These are phyloP conservation scores for Gliomastix tumulicola DNA, from an alignment of 2,329 filamentous ascomycete genomes.

Conservation along the genomic window DNA sequence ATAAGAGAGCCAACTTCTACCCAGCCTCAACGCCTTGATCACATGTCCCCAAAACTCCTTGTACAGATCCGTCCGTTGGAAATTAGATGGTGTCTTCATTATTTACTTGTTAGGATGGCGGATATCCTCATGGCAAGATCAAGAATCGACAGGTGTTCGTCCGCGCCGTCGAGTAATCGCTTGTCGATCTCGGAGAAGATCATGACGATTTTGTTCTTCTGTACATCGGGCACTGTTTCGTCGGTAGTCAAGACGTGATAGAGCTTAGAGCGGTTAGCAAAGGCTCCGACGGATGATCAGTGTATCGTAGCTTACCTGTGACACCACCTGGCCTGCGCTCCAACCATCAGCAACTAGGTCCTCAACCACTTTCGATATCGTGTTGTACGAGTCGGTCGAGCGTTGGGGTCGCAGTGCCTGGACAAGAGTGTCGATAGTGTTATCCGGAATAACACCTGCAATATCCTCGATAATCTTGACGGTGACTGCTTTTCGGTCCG, in stretches of 20 bases:
- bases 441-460: constrained; percentile 81
- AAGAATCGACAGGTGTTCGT: constrained; percentile 87
- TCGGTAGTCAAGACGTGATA: constrained; percentile 80
- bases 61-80: too few species aligned
- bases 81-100: too few species aligned
- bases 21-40: background rate
- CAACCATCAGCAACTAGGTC: constrained; percentile 94
- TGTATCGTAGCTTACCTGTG: constrained; percentile 60
- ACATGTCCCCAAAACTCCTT: background rate
- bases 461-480: constrained; percentile 86
- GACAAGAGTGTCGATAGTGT: constrained; percentile 63
- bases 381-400: constrained; percentile 59
- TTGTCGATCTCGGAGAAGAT: constrained; percentile 95
- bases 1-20: background rate
- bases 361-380: constrained; percentile 72
- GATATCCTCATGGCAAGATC: constrained; percentile 80
- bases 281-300: too few species aligned
- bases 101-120: constrained; percentile 52
- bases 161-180: constrained; percentile 85
- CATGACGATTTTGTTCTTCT: constrained; percentile 86
- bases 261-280: too few species aligned
- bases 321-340: constrained; percentile 84
- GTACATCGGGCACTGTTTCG: constrained; percentile 72
- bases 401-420: constrained; percentile 69
- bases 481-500: constrained; percentile 57